Evolutionary conservation across 768 basidiomycete genomes (phyloP), one percentile per base, ranked within the genome.

Genomic region (Russula brevipes): DNA sequence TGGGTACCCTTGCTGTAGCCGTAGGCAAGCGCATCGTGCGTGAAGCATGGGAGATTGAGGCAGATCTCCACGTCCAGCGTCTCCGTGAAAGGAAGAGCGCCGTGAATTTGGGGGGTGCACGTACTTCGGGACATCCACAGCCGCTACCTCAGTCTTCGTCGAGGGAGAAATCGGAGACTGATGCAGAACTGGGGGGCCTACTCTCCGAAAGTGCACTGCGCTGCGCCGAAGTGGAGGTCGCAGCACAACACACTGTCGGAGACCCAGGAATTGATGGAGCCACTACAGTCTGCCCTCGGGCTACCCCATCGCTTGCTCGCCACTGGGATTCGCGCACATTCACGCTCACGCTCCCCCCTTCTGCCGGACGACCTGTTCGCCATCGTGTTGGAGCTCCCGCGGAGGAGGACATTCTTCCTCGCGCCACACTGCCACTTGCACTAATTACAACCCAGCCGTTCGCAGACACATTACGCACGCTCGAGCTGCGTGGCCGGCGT

Each of bases 161-260:
- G 11, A 90, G 88, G 69, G 90, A 91, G 69, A 71, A 79, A n/a
- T 91, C 89, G 89, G 90, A 91, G 67, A 79, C 88, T 36, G 88
- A 89, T 63, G 87, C 86, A 0, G 88, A 91, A 69, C 85, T 85
- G 63, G 88, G 88, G 63, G 88, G 88, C 1, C 71, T 91, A 53
- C 70, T 87, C 36, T 88, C 88, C 0, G 91, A 91, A 68, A 90
- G 88, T 19, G 88, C 85, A 17, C 82, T 80, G 67, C 76, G 88
- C 41, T 80, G 87, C 19, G 84, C 85, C 24, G 76, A 85, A 61
- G 86, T 85, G 0, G 77, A 76, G 5, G 33, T 7, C 16, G 82
- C 81, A 17, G 78, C 80, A n/a, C 71, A 38, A 55, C 66, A 47
- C 5, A 24, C 14, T 4, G 33, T 4, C 19, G 53, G 50, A 4